These are phyloP conservation scores for Fusarium verticillioides DNA, from an alignment of 2,329 filamentous ascomycete species.

Conservation along the genomic window DNA sequence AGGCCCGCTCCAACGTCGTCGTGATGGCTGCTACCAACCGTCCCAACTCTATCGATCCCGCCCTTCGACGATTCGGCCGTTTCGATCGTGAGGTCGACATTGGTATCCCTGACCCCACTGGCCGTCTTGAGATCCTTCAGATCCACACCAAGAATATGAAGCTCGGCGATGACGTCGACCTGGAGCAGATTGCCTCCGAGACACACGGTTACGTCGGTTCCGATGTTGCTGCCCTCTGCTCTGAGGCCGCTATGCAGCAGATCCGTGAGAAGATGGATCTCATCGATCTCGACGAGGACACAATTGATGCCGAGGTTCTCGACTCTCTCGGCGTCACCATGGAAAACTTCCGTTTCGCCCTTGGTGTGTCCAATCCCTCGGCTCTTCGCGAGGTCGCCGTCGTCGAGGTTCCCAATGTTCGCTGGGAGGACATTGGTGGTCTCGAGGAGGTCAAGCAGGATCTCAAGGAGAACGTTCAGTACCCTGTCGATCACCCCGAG, in stretches of 20 bases:
- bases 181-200: slow-evolving; percentile 95
- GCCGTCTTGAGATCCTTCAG: slow-evolving; percentile 97
- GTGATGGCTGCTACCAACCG: slow-evolving; percentile 99
- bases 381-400: slow-evolving; percentile 98
- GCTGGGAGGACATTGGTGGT: slow-evolving; percentile 99
- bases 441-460: slow-evolving; percentile 99
- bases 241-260: slow-evolving; percentile 99
- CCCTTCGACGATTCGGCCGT: slow-evolving; percentile 95
- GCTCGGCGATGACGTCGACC: slow-evolving; percentile 93
- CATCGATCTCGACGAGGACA: slow-evolving; percentile 98
- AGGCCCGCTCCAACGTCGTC: slow-evolving; percentile 97
- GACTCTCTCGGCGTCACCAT: slow-evolving; percentile 98
- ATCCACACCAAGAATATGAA: slow-evolving; percentile 99
- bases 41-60: slow-evolving; percentile 98
- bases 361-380: slow-evolving; percentile 98
- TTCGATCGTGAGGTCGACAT: slow-evolving; percentile 99
- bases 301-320: slow-evolving; percentile 97
- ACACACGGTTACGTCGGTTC: slow-evolving; percentile 99
- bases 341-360: slow-evolving; percentile 99
- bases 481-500: slow-evolving; percentile 98
- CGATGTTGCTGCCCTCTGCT: slow-evolving; percentile 97
- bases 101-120: slow-evolving; percentile 96
- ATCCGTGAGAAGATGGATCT: slow-evolving; percentile 99
- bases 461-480: slow-evolving; percentile 98
- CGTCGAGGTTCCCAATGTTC: slow-evolving; percentile 98